Evolutionary conservation across 345 rosid genomes (phyloP), one percentile per base, ranked within the genome.

Genomic region (Odontarrhena argentea): DNA sequence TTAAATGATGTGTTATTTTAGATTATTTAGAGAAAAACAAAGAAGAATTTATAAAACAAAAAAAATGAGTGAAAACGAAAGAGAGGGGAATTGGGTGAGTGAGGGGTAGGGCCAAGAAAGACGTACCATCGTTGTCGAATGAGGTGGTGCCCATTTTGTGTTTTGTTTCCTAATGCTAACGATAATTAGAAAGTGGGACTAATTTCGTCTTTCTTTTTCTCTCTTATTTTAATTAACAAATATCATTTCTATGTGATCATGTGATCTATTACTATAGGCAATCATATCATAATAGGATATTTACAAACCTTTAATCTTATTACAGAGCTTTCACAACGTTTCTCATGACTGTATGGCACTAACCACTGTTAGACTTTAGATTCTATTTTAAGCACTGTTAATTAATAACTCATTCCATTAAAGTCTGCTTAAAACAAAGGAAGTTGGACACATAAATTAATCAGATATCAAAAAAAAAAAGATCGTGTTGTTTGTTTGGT

Each of bases 121-220:
- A 73, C 56, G 77, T 67, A 73, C 63, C 57, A 74, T 74, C 73
- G 66, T 74, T 74, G 73, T 60, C 77, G 42, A 47, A 55, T 52
- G 65, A 40, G 71, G 71, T 73, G 71, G 68, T 67, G 62, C 32
- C 63, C 73, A 74, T 58, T 60, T 60, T 65, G 34, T 67, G 58
- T 40, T 67, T 67, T 67, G 63, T 67, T 52, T 73, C 38, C 49
- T 67, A 37, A 36, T 67, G 59, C 57, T 37, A 45, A 66, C 59
- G 63, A 60, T 67, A 45, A 54, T 74, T 60, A 67, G 68, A 52
- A 66, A 67, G 58, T 67, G 53, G 59, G 59, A 67, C 72, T 73
- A 43, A 58, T 66, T 59, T 35, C 4, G 8, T 7, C 59, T 65
- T 30, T 58, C 25, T 25, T 1, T 13, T 14, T 50, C 6, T 32